Evolutionary conservation across 2,329 filamentous ascomycete genomes (phyloP).

Genomic region (Verticillium tricorpus): DNA sequence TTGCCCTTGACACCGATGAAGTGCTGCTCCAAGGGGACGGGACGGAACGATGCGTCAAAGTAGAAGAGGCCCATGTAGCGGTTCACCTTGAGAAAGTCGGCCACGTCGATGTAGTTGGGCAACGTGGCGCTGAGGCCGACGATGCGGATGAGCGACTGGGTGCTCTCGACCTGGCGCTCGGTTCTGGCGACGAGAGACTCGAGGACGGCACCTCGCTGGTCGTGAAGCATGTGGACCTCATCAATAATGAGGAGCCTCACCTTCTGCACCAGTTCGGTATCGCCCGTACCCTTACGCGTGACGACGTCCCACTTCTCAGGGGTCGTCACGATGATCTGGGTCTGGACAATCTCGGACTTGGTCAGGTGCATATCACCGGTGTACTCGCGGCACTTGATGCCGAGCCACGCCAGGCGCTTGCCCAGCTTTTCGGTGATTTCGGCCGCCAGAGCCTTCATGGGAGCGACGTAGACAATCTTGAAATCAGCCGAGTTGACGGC

Average conservation of each 20-base stretch:
- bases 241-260: slow-evolving; percentile 95
- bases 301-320: slow-evolving; percentile 99
- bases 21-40: slow-evolving; percentile 93
- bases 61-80: slow-evolving; percentile 90
- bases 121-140: slow-evolving; percentile 92
- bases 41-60: slow-evolving; percentile 92
- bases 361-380: slow-evolving; percentile 99
- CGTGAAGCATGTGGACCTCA: slow-evolving; percentile 98
- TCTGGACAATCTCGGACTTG: slow-evolving; percentile 91
- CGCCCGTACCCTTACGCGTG: slow-evolving; percentile 92
- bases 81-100: slow-evolving; percentile 96
- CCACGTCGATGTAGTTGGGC: slow-evolving; percentile 94
- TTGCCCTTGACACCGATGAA: slow-evolving; percentile 97
- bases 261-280: slow-evolving; percentile 96
- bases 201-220: slow-evolving; percentile 91
- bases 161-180: slow-evolving; percentile 94
- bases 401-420: slow-evolving; percentile 88
- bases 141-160: slow-evolving; percentile 93
- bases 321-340: slow-evolving; percentile 97
- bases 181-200: slow-evolving; percentile 95
- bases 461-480: slow-evolving; percentile 97
- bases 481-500: slow-evolving; percentile 81
- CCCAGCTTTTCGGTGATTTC: slow-evolving; percentile 94
- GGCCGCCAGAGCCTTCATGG: slow-evolving; percentile 96
- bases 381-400: slow-evolving; percentile 85